Conservation (phyloP, 495 filamentous ascomycete genomes). For the Daldinia caldariorum region DNA sequence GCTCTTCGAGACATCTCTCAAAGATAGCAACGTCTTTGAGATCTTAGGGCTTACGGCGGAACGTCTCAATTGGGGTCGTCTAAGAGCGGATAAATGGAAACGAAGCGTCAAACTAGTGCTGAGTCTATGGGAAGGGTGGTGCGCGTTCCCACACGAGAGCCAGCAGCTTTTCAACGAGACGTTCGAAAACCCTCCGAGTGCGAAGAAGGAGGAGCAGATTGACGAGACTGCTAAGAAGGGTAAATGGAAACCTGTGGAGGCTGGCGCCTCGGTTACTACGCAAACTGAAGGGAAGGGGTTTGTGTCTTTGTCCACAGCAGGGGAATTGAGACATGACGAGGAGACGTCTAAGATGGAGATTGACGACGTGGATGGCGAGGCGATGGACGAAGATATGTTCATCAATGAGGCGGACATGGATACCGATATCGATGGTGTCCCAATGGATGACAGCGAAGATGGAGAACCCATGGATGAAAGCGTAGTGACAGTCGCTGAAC, state of each 20-base stretch:
- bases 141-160: constrained; percentile 79
- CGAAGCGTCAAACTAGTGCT: constrained; percentile 78
- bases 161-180: constrained; percentile 76
- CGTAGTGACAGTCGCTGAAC: constrained; percentile 52
- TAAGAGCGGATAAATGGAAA: constrained; percentile 91
- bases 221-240: constrained; percentile 65
- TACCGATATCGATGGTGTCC: constrained; percentile 60
- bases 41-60: constrained; percentile 80
- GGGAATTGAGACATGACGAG: constrained; percentile 35
- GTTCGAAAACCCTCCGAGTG: constrained; percentile 79
- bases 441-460: constrained; percentile 57
- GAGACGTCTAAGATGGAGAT: constrained; percentile 29
- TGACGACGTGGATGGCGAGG: constrained; percentile 58
- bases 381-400: constrained; percentile 62
- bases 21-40: constrained; percentile 78
- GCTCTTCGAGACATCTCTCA: constrained; percentile 81
- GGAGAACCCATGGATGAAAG: constrained; percentile 47
- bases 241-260: constrained; percentile 78
- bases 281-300: constrained; percentile 51
- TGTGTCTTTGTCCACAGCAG: constrained; percentile 41
- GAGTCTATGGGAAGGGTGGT: constrained; percentile 88
- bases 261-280: constrained; percentile 49
- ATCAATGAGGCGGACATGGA: constrained; percentile 56
- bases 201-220: constrained; percentile 58
- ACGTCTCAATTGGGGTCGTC: constrained; percentile 79